Base-by-base conservation (phyloP, 495 filamentous ascomycete species). In the Chlorociboria aeruginascens region DNA sequence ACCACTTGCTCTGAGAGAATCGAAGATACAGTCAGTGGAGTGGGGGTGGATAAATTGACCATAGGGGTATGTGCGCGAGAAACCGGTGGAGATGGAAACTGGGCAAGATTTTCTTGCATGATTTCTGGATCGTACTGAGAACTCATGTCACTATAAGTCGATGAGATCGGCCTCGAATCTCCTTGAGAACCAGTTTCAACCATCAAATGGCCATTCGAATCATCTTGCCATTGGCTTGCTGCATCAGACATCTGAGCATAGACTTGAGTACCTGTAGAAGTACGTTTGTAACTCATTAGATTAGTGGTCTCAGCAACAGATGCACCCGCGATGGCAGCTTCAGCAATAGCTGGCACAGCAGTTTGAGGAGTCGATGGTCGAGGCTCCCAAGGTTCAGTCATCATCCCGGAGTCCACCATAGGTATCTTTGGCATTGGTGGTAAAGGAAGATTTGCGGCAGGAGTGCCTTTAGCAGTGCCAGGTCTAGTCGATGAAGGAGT, bases 351-450 rank as follows among this genome's bases (percentile, higher is more conserved):
- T 9, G 58, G 52, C 20, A 61, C 46, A 37, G 46, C 46, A 34
- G 46, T 51, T 9, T 45, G 16, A 6, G 49, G 51, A 29, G 52
- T 50, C 13, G 37, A 9, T 31, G 57, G 47, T 16, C 50, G 37
- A 28, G 58, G 52, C 38, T 53, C 45, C 32, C 66, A 82, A 13
- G 83, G 76, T 16, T 95, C 92, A 2, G 92, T 98, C 88, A 95
- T 95, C 59, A 85, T 81, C 40, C 80, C 81, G 47, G 72, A 78
- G 63, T 95, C 88, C 28, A 90, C 75, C 83, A 89, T 92, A 14
- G 45, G 67, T 59, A 44, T 62, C 59, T 46, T 58, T 68, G 7
- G 69, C n/a, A 50, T 66, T 57, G 81, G 62, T 12, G 48, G 68
- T 53, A 78, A 57, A 28, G 67, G 66, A 12, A 78, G 73, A 29